Evolutionary conservation across 2,329 filamentous ascomycete genomes (phyloP), one percentile per base, ranked within the genome.

Genomic region (Colletotrichum cordylinicola): DNA sequence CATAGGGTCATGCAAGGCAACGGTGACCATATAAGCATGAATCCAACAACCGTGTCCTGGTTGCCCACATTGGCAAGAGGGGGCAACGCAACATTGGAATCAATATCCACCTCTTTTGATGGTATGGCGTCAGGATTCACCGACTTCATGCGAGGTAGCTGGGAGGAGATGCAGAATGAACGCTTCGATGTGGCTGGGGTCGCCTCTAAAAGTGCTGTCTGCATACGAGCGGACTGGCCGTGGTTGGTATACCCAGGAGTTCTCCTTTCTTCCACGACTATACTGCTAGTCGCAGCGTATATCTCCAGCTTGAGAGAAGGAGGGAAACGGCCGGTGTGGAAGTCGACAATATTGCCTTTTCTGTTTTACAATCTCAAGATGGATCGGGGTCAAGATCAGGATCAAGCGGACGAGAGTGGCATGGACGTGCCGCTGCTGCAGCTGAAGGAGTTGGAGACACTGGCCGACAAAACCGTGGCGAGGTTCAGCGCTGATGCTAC

Each of bases 261-360:
- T 0, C 4, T 58, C 2, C 55, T 58, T 8, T 1, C 2, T 58
- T 29, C 16, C 16, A 58, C 55, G 2, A 27, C 8, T 0, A 2
- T 13, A 2, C 55, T 58, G 0, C 8, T 58, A 0, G 0, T 29
- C 0, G 0, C 55, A 8, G 55, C 55, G 55, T 1, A 1, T 0
- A 0, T 3, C 13, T 2, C 3, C 13, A 58, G 55, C 5, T 6
- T 24, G 21, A 16, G 55, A 29, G 24, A 29, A 16, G 0, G 8
- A 1, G 55, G 55, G 0, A 6, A 18, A 29, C 0, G 24, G 24
- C 55, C 55, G 2, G 24, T 29, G 2, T 58, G 55, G 55, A 58
- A 58, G 55, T 58, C 55, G 2, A 29, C 21, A 0, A 29, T 58
- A 9, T 4, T 29, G 1, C 55, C 55, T 27, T 10, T 58, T 16